A percentile compares a stretch with the other conserved stretches of the same genome.
phyloP scores from a whole-genome alignment of 2,329 filamentous ascomycete species.

The Ophiostoma piceae region DNA sequence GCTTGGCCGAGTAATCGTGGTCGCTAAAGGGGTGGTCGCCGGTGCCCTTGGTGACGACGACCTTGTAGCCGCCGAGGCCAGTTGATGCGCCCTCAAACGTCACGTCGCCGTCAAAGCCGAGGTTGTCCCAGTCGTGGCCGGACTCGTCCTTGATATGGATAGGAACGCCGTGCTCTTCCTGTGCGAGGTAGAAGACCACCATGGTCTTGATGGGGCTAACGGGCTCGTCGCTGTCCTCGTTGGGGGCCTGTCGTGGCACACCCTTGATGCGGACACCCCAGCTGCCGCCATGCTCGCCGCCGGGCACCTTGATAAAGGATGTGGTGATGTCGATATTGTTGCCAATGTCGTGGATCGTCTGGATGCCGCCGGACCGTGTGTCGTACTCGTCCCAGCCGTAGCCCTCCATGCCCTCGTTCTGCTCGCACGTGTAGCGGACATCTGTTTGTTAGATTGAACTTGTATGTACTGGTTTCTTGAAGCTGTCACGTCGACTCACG shows the following conservation, averaged over 20 bases:
- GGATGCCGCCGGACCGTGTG: slow-evolving; percentile 75
- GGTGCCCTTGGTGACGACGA: slow-evolving; percentile 69
- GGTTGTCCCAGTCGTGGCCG: slow-evolving; percentile 35
- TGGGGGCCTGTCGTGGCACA: slow-evolving; percentile 49
- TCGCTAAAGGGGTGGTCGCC: slow-evolving; percentile 56
- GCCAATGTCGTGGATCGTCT: slow-evolving; percentile 83
- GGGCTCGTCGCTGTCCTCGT: slow-evolving; percentile 50
- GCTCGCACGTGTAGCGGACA: slow-evolving; percentile 92
- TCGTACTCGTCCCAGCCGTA: slow-evolving; percentile 99
- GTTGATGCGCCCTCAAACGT: slow-evolving; percentile 63
- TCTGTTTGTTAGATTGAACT: slow-evolving; percentile 43
- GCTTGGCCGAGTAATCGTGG: slow-evolving; percentile 64
- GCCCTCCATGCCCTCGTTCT: slow-evolving; percentile 85
- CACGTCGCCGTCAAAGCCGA: slow-evolving; percentile 56
- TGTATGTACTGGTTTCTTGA: too few species aligned
- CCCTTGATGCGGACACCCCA: slow-evolving; percentile 91
- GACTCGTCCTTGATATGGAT: slow-evolving; percentile 53
- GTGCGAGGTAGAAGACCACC: slow-evolving; percentile 72
- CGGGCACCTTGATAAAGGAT: slow-evolving; percentile 87
- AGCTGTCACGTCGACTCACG: slow-evolving; percentile 45
- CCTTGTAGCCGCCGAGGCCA: slow-evolving; percentile 71
- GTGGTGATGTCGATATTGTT: slow-evolving; percentile 90
- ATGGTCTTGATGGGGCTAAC: slow-evolving; percentile 62
- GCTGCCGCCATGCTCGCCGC: slow-evolving; percentile 77
- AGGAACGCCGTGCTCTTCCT: slow-evolving; percentile 65